Base-by-base conservation (phyloP, 2,329 filamentous ascomycete genomes). In the Nothopassalora personata region DNA sequence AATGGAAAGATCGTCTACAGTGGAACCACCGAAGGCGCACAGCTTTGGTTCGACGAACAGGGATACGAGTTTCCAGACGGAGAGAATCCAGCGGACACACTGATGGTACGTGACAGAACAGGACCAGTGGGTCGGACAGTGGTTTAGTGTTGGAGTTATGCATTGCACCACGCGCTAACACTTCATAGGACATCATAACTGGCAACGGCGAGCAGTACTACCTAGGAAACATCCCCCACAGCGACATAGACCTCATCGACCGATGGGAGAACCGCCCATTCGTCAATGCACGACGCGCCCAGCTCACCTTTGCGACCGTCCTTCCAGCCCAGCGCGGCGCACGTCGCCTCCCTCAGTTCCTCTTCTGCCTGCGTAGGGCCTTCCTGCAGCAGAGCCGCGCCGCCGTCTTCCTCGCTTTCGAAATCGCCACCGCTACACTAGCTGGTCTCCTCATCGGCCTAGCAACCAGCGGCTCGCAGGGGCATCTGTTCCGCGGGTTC, bases 331-430 rank as follows among this genome's bases (percentile, higher is more conserved):
- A 34, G 11, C 76, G 82, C 4, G 81, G 81, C 33, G 80, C 82
- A 13, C 63, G 75, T 0, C 78, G 76, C 64, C 62, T 72, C 39
- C 76, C 76, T 51, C 83, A 86, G 71, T 71, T 76, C 0, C 81
- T 76, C 73, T 79, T 83, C 23, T 84, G 81, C 64, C 74, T 83
- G 43, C 65, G 69, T 2, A 78, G 84, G 2, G 77, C 82, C 5
- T 75, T 84, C 62, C 73, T 81, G 3, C 84, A 86, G 69, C 83
- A 86, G 70, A 80, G 80, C 62, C 81, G 83, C 30, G 73, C 76
- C 34, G 76, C 77, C 54, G n/a, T 75, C 77, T 0, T 76, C 77
- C 1, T 79, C 85, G 68, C 78, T 76, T 81, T 82, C 58, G 83
- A 85, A 67, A 77, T 85, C 60, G 77, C 74, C 7, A 76, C 84